phyloP scores from a whole-genome alignment of 495 filamentous ascomycete genomes.

The Penicillium canescens region DNA sequence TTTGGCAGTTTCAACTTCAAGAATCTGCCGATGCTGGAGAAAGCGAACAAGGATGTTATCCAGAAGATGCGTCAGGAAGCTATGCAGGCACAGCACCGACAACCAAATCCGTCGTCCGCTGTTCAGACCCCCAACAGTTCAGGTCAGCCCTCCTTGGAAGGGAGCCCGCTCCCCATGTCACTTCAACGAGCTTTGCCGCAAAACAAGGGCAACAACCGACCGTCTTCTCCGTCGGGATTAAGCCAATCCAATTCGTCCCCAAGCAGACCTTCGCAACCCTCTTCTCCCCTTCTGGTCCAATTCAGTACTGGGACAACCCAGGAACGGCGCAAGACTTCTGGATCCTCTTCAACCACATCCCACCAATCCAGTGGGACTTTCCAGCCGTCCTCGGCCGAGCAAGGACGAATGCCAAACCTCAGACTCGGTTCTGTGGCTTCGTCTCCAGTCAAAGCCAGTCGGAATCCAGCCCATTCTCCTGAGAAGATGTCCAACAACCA shows the following conservation, averaged over 20 bases:
- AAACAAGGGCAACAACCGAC: slow-evolving; percentile 70
- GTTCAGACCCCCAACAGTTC: slow-evolving; percentile 38
- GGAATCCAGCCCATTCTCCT: slow-evolving; percentile 54
- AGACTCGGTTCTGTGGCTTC: slow-evolving; percentile 69
- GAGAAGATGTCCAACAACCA: slow-evolving; percentile 47
- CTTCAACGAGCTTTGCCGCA: slow-evolving; percentile 83
- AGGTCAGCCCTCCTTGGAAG: slow-evolving; percentile 70
- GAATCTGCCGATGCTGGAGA: slow-evolving; percentile 93
- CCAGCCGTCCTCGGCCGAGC: slow-evolving; percentile 72
- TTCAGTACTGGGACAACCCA: slow-evolving; percentile 80
- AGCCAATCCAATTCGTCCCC: slow-evolving; percentile 84
- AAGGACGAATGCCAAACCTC: slow-evolving; percentile 36
- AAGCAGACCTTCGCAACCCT: slow-evolving; percentile 85
- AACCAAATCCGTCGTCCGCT: slow-evolving; percentile 24
- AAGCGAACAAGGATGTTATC: slow-evolving; percentile 97
- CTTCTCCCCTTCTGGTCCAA: slow-evolving; percentile 88
- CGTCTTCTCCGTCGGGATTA: slow-evolving; percentile 78
- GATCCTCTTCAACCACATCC: slow-evolving; percentile 79
- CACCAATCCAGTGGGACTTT: slow-evolving; percentile 73
- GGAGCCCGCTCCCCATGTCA: slow-evolving; percentile 80
- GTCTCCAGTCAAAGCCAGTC: slow-evolving; percentile 75
- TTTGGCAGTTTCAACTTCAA: slow-evolving; percentile 98
- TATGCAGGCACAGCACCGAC: slow-evolving; percentile 61
- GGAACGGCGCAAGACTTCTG: slow-evolving; percentile 78
- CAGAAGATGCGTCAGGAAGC: slow-evolving; percentile 92